Evolutionary conservation across 805 yeast genomes (phyloP).

Genomic region (Candida maltosa): DNA sequence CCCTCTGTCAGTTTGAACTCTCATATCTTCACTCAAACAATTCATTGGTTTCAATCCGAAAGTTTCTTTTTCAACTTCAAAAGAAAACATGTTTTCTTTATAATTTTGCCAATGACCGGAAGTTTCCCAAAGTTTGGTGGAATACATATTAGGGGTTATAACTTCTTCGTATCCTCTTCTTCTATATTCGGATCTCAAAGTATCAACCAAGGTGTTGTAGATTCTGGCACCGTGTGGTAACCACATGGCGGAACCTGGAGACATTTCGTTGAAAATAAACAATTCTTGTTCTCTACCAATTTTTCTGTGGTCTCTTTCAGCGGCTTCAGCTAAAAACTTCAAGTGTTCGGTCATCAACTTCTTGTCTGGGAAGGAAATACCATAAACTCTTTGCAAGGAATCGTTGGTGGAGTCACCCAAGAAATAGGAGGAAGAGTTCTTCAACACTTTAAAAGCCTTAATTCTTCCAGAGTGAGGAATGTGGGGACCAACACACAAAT

Average conservation of each 20-base stretch:
- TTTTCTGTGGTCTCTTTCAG: constrained; percentile 92
- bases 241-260: constrained; percentile 99
- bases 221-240: constrained; percentile 98
- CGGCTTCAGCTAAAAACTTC: constrained; percentile 93
- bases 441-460: constrained; percentile 88
- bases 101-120: constrained; percentile 99
- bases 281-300: constrained; percentile 96
- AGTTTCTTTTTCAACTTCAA: constrained; percentile 94
- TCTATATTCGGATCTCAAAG: constrained; percentile 81
- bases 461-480: constrained; percentile 96
- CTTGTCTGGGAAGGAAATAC: constrained; percentile 98
- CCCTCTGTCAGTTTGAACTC: constrained; percentile 4
- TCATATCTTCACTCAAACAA: constrained; percentile 36
- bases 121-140: constrained; percentile 95
- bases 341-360: constrained; percentile 91
- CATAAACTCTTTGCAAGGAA: constrained; percentile 94
- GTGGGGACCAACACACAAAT: constrained; percentile 96
- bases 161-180: constrained; percentile 97
- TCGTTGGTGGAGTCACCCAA: constrained; percentile 90
- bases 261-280: constrained; percentile 91
- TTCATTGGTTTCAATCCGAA: constrained; percentile 95
- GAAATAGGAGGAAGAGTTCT: constrained; percentile 95
- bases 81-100: constrained; percentile 94
- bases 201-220: constrained; percentile 79
- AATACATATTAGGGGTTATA: constrained; percentile 98